Evolutionary conservation across 768 basidiomycete genomes (phyloP).

Genomic region (Termitomyces titanicus): DNA sequence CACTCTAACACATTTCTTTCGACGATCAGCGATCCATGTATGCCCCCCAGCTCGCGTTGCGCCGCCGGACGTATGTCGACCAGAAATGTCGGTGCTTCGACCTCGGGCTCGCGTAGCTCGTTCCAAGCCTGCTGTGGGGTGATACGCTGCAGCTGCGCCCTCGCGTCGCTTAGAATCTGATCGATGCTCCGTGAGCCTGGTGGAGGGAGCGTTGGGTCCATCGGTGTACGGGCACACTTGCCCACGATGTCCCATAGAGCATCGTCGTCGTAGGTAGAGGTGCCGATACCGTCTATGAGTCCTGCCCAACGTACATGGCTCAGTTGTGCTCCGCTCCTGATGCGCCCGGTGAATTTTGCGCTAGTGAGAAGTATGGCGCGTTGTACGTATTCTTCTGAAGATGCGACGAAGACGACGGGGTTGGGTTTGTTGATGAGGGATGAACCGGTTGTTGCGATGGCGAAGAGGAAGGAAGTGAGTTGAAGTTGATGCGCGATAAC

Average conservation of each 20-base stretch:
- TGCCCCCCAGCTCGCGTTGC: slow-evolving; percentile 58
- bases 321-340: not conserved
- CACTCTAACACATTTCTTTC: slow-evolving; percentile 79
- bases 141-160: slow-evolving; percentile 63
- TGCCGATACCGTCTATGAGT: slow-evolving; percentile 50
- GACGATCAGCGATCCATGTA: slow-evolving; percentile 67
- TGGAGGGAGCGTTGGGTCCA: slow-evolving; percentile 61
- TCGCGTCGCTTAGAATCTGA: slow-evolving; percentile 52
- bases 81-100: slow-evolving; percentile 62
- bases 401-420: slow-evolving; percentile 56
- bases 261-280: slow-evolving; percentile 54
- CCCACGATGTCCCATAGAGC: slow-evolving; percentile 71
- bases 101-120: slow-evolving; percentile 50
- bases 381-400: slow-evolving; percentile 53
- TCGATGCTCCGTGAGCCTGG: slow-evolving; percentile 60
- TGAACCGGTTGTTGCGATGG: slow-evolving; percentile 46
- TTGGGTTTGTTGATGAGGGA: slow-evolving; percentile 26
- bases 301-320: slow-evolving; percentile 33
- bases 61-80: slow-evolving; percentile 73
- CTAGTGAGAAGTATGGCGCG: slow-evolving; percentile 61
- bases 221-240: slow-evolving; percentile 54
- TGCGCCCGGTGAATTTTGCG: slow-evolving; percentile 64
- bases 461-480: slow-evolving; percentile 47
- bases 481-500: slow-evolving; percentile 39
- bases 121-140: slow-evolving; percentile 56